Evolutionary conservation across 192 early-diverging fungal genomes (phyloP), one percentile per base, ranked within the genome.

Genomic region (Coemansia sp.): DNA sequence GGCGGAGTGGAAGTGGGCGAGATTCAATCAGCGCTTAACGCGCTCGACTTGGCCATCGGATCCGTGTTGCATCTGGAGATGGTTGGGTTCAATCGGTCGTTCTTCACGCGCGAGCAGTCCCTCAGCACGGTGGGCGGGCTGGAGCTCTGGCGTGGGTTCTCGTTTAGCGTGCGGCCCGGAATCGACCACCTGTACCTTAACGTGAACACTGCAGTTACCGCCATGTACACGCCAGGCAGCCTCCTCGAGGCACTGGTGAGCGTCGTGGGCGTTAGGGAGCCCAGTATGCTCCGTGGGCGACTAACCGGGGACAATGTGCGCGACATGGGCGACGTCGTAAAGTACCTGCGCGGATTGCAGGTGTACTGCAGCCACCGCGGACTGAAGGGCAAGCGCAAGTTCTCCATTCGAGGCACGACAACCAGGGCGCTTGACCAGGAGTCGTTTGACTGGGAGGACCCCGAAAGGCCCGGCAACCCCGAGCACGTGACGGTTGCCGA

Each of bases 101-200:
- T 98, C 83, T 97, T 91, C 66, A 97, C 93, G 0, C 86, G 90
- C n/a, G 80, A 86, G 14, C 85, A 84, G 61, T 68, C 76, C 2
- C 57, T 59, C 41, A 60, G 59, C 47, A 83, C 87, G 0, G 71
- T 64, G 6, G 90, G 93, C 59, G 93, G 95, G 14, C 86, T 89
- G 21, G 92, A 95, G 83, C 86, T 94, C 6, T 95, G 95, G 95
- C 88, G 89, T 68, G 96, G 96, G 12, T 94, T 92, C 73, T 95
- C 94, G 66, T 93, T 96, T 53, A 92, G 90, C 31, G 87, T 94
- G 36, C 85, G 91, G 8, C 93, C 94, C 6, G 83, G 90, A 26
- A 38, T 68, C 18, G 92, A 91, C 72, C 77, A 76, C 41, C 85
- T 92, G 75, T 84, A 87, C 81, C 85, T 92, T 8, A 92, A 92